Conservation (phyloP, 495 filamentous ascomycete species). For the Talaromyces trachyspermus region DNA sequence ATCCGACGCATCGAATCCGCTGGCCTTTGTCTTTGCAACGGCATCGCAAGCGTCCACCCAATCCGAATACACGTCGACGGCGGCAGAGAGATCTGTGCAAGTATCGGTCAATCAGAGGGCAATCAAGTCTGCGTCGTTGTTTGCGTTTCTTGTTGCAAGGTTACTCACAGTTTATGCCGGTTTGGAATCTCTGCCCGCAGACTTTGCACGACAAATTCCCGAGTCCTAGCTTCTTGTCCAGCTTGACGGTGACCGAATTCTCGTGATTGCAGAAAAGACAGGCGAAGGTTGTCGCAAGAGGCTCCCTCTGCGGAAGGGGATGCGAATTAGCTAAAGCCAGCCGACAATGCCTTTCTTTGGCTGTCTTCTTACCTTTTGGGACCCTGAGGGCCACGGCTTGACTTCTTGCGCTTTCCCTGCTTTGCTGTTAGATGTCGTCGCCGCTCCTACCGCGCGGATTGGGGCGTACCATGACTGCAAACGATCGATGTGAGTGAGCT, state of each 20-base stretch:
- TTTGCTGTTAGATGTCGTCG: background rate
- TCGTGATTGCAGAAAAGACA: conserved; percentile 99
- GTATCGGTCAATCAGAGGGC: conserved; percentile 6
- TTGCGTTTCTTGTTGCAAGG: background rate
- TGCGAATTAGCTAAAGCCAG: too few relatives aligned
- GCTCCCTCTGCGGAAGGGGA: conserved; percentile 59
- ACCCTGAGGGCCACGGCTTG: conserved; percentile 71
- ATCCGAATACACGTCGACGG: conserved; percentile 93
- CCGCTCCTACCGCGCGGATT: background rate
- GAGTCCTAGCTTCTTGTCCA: conserved; percentile 85
- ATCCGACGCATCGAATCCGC: conserved; percentile 47
- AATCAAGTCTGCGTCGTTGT: background rate
- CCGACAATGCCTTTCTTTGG: background rate
- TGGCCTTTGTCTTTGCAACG: conserved; percentile 55
- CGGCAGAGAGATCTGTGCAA: conserved; percentile 66
- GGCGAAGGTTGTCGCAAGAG: conserved; percentile 81
- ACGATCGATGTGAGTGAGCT: background rate
- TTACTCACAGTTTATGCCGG: conserved; percentile 78
- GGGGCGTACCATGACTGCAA: background rate
- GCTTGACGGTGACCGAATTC: conserved; percentile 74
- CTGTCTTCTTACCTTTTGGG: conserved; percentile 61
- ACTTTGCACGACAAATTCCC: conserved; percentile 82
- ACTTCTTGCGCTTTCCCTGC: conserved; percentile 95
- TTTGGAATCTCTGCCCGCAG: conserved; percentile 89
- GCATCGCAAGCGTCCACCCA: conserved; percentile 97